Conservation (phyloP, 164 flowering plant species). For the Aristolochia californica region DNA sequence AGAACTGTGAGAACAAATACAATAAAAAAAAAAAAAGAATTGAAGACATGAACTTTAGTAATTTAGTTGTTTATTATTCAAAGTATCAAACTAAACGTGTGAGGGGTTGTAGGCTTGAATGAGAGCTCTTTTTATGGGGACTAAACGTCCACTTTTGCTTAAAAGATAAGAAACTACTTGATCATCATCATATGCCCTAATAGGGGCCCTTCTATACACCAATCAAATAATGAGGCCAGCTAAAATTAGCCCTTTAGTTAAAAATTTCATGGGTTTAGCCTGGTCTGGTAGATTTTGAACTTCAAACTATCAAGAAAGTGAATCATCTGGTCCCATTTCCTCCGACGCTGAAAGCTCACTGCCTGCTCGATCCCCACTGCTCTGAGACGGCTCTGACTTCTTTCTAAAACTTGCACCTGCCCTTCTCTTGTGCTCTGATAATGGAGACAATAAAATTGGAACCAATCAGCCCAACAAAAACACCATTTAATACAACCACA, state of each 20-base stretch:
- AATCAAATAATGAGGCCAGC: conserved; percentile 8
- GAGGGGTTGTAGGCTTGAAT: no score
- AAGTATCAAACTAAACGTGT: no score
- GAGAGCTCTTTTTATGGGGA: no score
- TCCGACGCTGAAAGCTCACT: conserved; percentile 40
- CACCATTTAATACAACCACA: background rate
- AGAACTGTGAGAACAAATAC: no score
- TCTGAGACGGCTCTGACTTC: conserved; percentile 19
- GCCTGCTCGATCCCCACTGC: conserved; percentile 27
- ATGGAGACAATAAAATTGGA: background rate
- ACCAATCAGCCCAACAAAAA: background rate
- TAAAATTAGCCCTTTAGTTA: conserved; percentile 3
- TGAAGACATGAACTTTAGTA: no score
- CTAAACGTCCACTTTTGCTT: background rate
- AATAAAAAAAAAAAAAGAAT: no score
- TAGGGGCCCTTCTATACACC: conserved; percentile 23
- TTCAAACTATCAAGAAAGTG: conserved; percentile 21
- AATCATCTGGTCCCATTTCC: conserved; percentile 26
- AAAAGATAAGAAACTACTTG: background rate
- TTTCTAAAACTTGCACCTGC: conserved; percentile 22
- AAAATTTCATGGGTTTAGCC: conserved; percentile 1
- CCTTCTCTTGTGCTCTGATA: conserved; percentile 49
- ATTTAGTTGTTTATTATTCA: no score
- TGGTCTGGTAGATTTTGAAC: conserved; percentile 3
- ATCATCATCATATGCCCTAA: conserved; percentile 15